Conservation (phyloP, 345 rosid species). For the Erysimum cheiranthoides region DNA sequence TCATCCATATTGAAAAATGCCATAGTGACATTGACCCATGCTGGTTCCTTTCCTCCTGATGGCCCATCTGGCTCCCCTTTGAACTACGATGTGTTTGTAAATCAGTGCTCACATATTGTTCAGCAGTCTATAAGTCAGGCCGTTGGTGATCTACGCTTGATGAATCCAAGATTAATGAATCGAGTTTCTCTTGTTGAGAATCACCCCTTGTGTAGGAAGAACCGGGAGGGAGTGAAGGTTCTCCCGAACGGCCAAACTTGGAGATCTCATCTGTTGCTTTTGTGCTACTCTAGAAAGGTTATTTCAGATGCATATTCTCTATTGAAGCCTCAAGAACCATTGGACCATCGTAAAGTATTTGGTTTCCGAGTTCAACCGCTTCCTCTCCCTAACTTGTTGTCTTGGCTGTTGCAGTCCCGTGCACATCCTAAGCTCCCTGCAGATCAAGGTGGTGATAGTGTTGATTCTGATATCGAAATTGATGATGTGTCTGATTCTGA, state of each 20-base stretch:
- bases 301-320: slow-evolving; percentile 73
- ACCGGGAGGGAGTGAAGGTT: slow-evolving; percentile 80
- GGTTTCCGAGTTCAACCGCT: slow-evolving; percentile 77
- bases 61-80: slow-evolving; percentile 80
- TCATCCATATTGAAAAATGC: slow-evolving; percentile 77
- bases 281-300: slow-evolving; percentile 80
- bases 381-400: slow-evolving; percentile 81
- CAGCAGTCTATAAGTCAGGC: slow-evolving; percentile 92
- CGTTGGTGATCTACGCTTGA: slow-evolving; percentile 84
- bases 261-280: slow-evolving; percentile 75
- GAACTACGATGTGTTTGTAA: slow-evolving; percentile 82
- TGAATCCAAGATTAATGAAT: slow-evolving; percentile 83
- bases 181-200: slow-evolving; percentile 88
- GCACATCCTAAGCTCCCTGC: slow-evolving; percentile 73
- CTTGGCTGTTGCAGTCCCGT: slow-evolving; percentile 93
- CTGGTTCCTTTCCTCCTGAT: slow-evolving; percentile 90
- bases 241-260: slow-evolving; percentile 89
- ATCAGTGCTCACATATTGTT: slow-evolving; percentile 83
- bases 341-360: slow-evolving; percentile 77
- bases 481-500: slow-evolving; percentile 79
- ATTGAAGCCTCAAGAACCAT: slow-evolving; percentile 75
- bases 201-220: slow-evolving; percentile 80
- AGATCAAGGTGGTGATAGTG: slow-evolving; percentile 76
- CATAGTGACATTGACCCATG: slow-evolving; percentile 79
- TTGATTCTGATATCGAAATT: slow-evolving; percentile 78